Conservation (phyloP, 2,329 filamentous ascomycete genomes). For the Hypoxylon sp. region DNA sequence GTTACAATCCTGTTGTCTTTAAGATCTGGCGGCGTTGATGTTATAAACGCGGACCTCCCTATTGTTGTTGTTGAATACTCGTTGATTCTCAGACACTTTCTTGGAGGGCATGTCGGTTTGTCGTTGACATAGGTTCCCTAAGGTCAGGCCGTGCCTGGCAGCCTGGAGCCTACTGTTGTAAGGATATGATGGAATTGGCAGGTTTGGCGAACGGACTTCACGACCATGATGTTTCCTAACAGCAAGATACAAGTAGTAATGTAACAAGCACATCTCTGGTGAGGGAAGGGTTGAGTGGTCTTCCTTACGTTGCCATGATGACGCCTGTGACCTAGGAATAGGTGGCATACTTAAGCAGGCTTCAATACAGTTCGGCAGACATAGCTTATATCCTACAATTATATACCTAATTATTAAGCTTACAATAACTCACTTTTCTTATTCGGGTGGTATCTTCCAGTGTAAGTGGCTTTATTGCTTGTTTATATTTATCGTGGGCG, state of each 20-base stretch:
- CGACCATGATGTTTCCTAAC: conserved; percentile 48
- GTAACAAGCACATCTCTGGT: conserved; percentile 42
- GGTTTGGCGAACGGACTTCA: conserved; percentile 46
- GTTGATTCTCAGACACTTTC: conserved; percentile 19
- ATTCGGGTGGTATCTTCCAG: background rate
- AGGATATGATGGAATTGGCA: conserved; percentile 44
- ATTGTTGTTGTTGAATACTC: conserved; percentile 44
- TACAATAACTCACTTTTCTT: background rate
- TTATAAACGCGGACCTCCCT: conserved; percentile 32
- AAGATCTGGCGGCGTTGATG: conserved; percentile 7
- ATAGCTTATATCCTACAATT: background rate
- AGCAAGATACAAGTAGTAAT: conserved; percentile 49
- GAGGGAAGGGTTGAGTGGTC: background rate
- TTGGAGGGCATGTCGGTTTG: conserved; percentile 21
- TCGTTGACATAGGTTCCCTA: conserved; percentile 29
- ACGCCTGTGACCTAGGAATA: background rate
- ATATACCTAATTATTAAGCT: background rate
- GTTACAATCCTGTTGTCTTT: conserved; percentile 7
- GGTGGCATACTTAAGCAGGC: background rate
- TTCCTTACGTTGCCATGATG: background rate
- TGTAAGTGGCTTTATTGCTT: background rate
- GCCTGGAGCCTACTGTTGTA: conserved; percentile 39
- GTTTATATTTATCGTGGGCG: background rate
- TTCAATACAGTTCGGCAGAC: background rate
- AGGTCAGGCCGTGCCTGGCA: conserved; percentile 21